Conservation (phyloP, 2,329 filamentous ascomycete species). For the Hypoxylon sp. region DNA sequence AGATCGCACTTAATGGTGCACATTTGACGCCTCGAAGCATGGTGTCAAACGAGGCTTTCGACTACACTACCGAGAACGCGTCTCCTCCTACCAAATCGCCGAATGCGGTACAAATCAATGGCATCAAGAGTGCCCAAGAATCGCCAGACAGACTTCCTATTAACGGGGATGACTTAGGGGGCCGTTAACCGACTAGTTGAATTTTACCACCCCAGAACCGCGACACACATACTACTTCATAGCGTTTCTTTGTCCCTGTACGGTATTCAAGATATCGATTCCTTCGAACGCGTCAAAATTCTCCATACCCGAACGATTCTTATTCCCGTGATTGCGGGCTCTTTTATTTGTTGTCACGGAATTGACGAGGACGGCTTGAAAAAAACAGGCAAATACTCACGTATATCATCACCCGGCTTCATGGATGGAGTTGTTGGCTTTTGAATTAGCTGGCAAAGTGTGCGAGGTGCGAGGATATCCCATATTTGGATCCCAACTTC, state of each 20-base stretch:
- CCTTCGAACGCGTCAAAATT: conserved; percentile 33
- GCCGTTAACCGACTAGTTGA: conserved; percentile 29
- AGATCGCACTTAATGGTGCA: conserved; percentile 63
- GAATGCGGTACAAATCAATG: conserved; percentile 47
- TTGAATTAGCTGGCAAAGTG: conserved; percentile 35
- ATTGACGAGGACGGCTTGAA: conserved; percentile 47
- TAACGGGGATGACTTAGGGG: conserved; percentile 44
- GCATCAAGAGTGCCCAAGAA: conserved; percentile 44
- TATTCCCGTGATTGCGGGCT: conserved; percentile 21
- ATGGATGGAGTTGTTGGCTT: conserved; percentile 50
- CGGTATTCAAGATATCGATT: conserved; percentile 46
- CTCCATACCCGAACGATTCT: conserved; percentile 37
- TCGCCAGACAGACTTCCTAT: conserved; percentile 44
- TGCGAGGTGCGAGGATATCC: conserved; percentile 13
- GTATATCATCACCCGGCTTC: conserved; percentile 46
- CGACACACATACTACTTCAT: conserved; percentile 23
- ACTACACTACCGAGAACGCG: conserved; percentile 44
- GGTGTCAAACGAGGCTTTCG: conserved; percentile 52
- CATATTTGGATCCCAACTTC: conserved; percentile 42
- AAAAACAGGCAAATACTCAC: conserved; percentile 43
- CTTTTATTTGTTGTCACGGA: conserved; percentile 47
- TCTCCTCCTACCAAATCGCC: conserved; percentile 49
- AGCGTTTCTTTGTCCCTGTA: conserved; percentile 41
- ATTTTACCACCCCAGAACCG: conserved; percentile 11
- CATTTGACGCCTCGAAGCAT: conserved; percentile 63